Base-by-base conservation (phyloP, 768 basidiomycete species). In the Panaeolus cyanescens region DNA sequence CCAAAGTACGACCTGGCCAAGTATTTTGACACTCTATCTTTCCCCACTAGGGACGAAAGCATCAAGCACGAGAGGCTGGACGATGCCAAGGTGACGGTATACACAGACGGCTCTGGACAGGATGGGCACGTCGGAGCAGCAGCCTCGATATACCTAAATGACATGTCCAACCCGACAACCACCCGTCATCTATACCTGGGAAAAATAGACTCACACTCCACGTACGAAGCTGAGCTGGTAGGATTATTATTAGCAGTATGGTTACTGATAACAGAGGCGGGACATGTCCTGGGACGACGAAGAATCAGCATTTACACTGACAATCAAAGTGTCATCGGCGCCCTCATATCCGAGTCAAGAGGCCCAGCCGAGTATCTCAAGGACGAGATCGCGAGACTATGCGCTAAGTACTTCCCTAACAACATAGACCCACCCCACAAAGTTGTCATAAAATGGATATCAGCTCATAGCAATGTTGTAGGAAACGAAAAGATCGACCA, bases 401-500 rank as follows among this genome's bases (percentile, higher is more conserved):
- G n/a, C n/a, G n/a, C n/a, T n/a, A n/a, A n/a, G n/a, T n/a, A n/a
- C n/a, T n/a, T n/a, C n/a, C n/a, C n/a, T n/a, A 34, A 34, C 33
- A 13, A 34, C 7, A 13, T 34, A 34, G 13, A 34, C 33, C 6
- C 7, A 34, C 33, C 13, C 33, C 13, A 13, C 1, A 55, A 28
- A 40, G 70, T 25, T 45, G 4, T 6, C 33, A 70, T 12, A n/a
- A 39, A 17, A 72, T n/a, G 72, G 73, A 69, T 73, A 20, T 66
- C 71, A 28, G 68, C 63, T 10, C 73, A 73, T 56, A 64, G 56
- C 3, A 65, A 65, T 5, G 64, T 75, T 2, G 28, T n/a, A 20
- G 70, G 73, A 4, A 75, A 76, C 37, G 68, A 73, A 54, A n/a
- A 20, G 55, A 72, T 64, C 3, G 73, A 77, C 53, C 34, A 55